Evolutionary conservation across 2,329 filamentous ascomycete genomes (phyloP), one percentile per base, ranked within the genome.

Genomic region (Cylindrodendrum hubeiense): DNA sequence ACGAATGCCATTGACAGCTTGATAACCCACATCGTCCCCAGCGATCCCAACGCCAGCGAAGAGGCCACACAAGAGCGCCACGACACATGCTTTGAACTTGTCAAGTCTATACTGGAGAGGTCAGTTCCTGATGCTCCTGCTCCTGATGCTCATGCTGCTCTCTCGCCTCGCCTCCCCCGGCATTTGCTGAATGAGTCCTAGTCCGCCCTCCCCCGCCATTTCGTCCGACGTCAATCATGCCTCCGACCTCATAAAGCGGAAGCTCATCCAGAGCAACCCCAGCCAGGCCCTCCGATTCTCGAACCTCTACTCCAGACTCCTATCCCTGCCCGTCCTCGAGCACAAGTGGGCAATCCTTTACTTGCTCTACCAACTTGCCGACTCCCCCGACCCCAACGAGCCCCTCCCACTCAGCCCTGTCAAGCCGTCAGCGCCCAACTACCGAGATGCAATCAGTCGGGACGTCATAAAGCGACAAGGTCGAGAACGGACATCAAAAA

Each of bases 291-390:
- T 95, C 21, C 89, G 91, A 67, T 97, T 98, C 80, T 92, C 94
- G 24, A 97, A 97, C 76, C 87, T 99, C 28, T 97, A 98, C 80
- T 94, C 93, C 34, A 89, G 94, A 61, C 87, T 99, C 19, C 85
- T 98, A 26, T 93, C 93, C n/a, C 90, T 98, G 70, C 95, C 95
- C 0, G 95, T 98, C 6, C 86, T 99, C 47, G 92, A 93, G 74
- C 93, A 97, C 79, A 99, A 99, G 86, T 98, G 95, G 94, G 94
- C 93, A 3, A 98, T 99, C 70, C 85, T 99, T 21, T 97, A 97
- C 78, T 89, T 99, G 44, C 87, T 99, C 44, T 92, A 96, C 78
- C 90, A 93, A 73, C 87, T 98, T 51, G 90, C 93, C 66, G 92
- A 95, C 75, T 89, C 87, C 4, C 85, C 86, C 34, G 84, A 89